Conservation (phyloP, 2,329 filamentous ascomycete genomes). For the Verticillium nonalfalfae region DNA sequence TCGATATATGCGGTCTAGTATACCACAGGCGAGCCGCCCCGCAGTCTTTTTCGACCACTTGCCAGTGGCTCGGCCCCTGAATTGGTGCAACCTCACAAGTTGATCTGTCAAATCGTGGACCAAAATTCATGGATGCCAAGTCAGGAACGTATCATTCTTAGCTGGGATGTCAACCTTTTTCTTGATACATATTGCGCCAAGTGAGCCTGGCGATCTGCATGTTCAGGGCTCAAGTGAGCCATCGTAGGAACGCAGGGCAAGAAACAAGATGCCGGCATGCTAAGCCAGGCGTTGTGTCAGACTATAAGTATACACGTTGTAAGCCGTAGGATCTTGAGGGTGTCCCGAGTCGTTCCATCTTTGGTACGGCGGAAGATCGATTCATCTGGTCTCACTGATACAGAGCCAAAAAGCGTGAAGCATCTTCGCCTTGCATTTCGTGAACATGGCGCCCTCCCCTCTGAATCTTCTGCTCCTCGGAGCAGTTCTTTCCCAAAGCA, state of each 20-base stretch:
- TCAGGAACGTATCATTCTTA: neutral
- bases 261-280: neutral
- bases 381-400: neutral
- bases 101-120: neutral
- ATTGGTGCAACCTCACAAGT: neutral
- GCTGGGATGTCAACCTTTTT: neutral
- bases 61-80: neutral
- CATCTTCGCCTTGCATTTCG: neutral
- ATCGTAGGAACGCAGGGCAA: neutral
- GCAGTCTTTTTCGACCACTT: neutral
- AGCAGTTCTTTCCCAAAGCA: constrained; percentile 1
- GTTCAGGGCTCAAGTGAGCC: neutral
- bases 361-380: neutral
- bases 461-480: constrained; percentile 4
- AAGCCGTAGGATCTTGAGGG: neutral
- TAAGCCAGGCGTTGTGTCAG: neutral
- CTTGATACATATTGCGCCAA: neutral
- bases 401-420: neutral
- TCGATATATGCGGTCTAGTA: neutral
- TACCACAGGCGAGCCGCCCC: neutral
- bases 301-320: neutral
- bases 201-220: neutral
- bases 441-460: neutral
- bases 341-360: neutral
- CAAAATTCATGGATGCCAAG: neutral